Base-by-base conservation (phyloP, 108 stramenopile genomes). In the Fistulifera pelliculosa region DNA sequence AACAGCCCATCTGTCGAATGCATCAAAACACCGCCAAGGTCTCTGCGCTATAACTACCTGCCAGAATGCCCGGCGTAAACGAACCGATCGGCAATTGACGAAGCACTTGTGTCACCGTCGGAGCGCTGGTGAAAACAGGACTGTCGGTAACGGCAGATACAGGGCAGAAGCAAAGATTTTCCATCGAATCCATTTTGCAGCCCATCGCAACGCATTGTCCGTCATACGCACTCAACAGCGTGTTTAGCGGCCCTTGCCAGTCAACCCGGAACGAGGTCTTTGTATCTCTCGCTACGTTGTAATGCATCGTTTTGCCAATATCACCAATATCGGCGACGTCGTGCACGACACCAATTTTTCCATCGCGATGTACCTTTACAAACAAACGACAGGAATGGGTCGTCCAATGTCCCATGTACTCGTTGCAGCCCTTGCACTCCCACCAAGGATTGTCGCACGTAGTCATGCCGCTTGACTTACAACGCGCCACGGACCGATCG, bases 271-370 rank as follows among this genome's bases (percentile, higher is more conserved):
- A 66, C 38, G 57, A 72, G 27, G 53, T 72, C 52, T 63, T 56
- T 5, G 65, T 62, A 25, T 72, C 60, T 15, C 39, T 15, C 24
- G 11, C 2, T 10, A 57, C 47, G n/a, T 58, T 24, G 15, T 18
- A 17, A 14, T 35, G 8, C 31, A 35, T 17, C 17, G 7, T 27
- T 16, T 51, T 57, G 5, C 15, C 18, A 4, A 8, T 12, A 19
- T 1, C 14, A 1, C 27, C 2, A 15, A 5, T 24, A 6, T 15
- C 39, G 28, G 49, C 28, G 28, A 21, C 18, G 12, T 65, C 51
- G 58, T 83, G 77, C 11, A 88, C 80, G 35, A 79, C 26, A 1
- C 70, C 75, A 0, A 84, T 66, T 50, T 66, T 64, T 38, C 86
- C 86, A 12, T 60, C 39, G 18, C 43, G 43, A 58, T 69, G 66